phyloP scores from a whole-genome alignment of 2,329 filamentous ascomycete species.

The Aspergillus costaricaensis region DNA sequence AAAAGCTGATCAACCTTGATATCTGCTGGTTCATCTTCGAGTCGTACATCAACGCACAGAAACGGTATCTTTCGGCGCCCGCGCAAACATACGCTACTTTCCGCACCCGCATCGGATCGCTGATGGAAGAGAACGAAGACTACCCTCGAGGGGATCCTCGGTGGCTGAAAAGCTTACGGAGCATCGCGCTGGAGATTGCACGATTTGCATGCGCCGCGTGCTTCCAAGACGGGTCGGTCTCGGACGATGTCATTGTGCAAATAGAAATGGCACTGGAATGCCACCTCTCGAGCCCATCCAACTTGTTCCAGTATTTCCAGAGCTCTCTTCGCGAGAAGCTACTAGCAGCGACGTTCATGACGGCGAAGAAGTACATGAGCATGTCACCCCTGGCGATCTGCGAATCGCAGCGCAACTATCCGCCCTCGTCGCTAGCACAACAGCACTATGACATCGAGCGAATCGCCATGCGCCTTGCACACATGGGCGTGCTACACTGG shows the following conservation, averaged over 20 bases:
- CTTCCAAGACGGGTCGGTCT: constrained; percentile 29
- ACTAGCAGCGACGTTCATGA: constrained; percentile 31
- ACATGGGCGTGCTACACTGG: constrained; percentile 86
- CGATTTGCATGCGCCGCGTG: constrained; percentile 39
- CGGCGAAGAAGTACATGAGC: constrained; percentile 40
- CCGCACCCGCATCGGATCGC: constrained; percentile 42
- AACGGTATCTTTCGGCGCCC: constrained; percentile 31
- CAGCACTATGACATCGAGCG: constrained; percentile 40
- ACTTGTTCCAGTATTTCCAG: constrained; percentile 38
- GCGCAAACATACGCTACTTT: constrained; percentile 39
- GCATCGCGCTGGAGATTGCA: constrained; percentile 47
- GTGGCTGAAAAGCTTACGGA: constrained; percentile 39
- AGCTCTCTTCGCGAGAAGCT: constrained; percentile 36
- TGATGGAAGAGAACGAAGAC: constrained; percentile 40
- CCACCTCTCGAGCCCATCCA: constrained; percentile 37
- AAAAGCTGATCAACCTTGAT: constrained; percentile 56
- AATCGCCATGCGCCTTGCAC: constrained; percentile 75
- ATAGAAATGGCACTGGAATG: constrained; percentile 39
- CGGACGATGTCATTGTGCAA: constrained; percentile 35
- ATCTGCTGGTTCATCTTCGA: constrained; percentile 58
- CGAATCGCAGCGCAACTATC: constrained; percentile 41
- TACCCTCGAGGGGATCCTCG: constrained; percentile 22
- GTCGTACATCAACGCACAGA: constrained; percentile 34
- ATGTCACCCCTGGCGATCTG: constrained; percentile 48
- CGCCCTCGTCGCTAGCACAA: constrained; percentile 23